Conservation (phyloP, 2,329 filamentous ascomycete genomes). For the Tolypocladium inflatum region DNA sequence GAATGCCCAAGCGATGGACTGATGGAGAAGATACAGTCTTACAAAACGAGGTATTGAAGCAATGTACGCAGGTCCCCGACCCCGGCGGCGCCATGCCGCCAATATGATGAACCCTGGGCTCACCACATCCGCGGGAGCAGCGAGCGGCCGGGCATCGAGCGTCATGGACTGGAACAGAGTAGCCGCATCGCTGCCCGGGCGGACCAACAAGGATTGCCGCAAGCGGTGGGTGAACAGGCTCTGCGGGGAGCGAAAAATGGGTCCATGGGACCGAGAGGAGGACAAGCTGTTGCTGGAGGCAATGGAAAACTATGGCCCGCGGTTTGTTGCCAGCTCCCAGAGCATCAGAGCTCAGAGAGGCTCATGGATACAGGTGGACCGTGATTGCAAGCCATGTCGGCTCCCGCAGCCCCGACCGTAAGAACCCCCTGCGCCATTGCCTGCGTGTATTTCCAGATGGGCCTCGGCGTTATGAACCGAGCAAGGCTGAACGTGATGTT, state of each 20-base stretch:
- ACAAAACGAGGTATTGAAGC: constrained; percentile 3
- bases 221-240: constrained; percentile 30
- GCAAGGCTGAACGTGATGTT: neutral
- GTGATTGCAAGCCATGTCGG: constrained; percentile 27
- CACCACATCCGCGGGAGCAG: neutral
- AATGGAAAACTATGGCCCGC: constrained; percentile 24
- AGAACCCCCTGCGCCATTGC: too few species aligned
- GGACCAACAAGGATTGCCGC: constrained; percentile 33
- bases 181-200: constrained; percentile 23
- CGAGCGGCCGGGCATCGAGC: neutral
- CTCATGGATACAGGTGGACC: constrained; percentile 24
- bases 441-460: too few species aligned
- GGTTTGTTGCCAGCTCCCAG: constrained; percentile 10
- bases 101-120: neutral
- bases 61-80: neutral
- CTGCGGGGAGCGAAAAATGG: constrained; percentile 26
- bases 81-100: neutral
- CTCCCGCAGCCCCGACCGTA: constrained; percentile 19
- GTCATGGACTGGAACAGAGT: constrained; percentile 22
- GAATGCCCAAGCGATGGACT: constrained; percentile 4
- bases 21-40: constrained; percentile 3
- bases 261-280: constrained; percentile 15
- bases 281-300: constrained; percentile 19
- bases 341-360: neutral
- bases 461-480: too few species aligned